A percentile compares a stretch with the other conserved stretches of the same genome.
These are phyloP conservation scores for Austroboletus niveus DNA, from an alignment of 1,284 basidiomycete genomes.

Conservation along the genomic window DNA sequence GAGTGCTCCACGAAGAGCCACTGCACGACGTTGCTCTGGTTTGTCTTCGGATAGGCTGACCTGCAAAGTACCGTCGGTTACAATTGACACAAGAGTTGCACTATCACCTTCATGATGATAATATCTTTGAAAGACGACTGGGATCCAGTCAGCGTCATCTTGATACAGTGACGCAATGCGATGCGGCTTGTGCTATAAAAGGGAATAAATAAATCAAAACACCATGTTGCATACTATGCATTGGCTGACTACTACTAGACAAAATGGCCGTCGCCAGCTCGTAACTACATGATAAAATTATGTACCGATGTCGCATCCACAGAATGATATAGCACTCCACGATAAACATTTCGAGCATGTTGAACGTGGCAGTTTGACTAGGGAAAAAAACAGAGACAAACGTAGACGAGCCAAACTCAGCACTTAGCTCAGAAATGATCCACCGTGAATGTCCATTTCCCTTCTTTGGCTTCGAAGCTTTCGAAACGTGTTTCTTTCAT, in stretches of 20 bases:
- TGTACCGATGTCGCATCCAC: not conserved
- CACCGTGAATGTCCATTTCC: conserved; percentile 93
- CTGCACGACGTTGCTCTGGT: conserved; percentile 49
- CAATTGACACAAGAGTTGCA: not conserved
- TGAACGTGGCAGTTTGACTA: not conserved
- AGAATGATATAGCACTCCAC: conserved; percentile 1
- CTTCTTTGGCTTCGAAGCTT: conserved; percentile 75
- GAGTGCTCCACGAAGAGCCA: conserved; percentile 58
- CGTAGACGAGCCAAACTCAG: not conserved
- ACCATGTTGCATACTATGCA: too few species aligned
- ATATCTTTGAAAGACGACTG: not conserved
- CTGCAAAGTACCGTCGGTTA: conserved; percentile 27
- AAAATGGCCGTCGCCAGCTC: not conserved
- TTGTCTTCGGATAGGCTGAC: conserved; percentile 43
- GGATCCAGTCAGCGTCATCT: too few species aligned
- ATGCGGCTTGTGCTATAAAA: too few species aligned
- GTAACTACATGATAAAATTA: conserved; percentile 10
- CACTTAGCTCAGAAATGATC: conserved; percentile 72
- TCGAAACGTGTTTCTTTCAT: conserved; percentile 89
- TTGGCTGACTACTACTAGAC: not conserved
- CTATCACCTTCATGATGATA: conserved; percentile 23
- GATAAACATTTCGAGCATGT: not conserved
- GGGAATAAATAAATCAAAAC: too few species aligned
- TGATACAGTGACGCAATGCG: conserved; percentile 2
- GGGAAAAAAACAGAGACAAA: not conserved